Evolutionary conservation across 495 filamentous ascomycete genomes (phyloP), one percentile per base, ranked within the genome.

Genomic region (Xylaria sp.): DNA sequence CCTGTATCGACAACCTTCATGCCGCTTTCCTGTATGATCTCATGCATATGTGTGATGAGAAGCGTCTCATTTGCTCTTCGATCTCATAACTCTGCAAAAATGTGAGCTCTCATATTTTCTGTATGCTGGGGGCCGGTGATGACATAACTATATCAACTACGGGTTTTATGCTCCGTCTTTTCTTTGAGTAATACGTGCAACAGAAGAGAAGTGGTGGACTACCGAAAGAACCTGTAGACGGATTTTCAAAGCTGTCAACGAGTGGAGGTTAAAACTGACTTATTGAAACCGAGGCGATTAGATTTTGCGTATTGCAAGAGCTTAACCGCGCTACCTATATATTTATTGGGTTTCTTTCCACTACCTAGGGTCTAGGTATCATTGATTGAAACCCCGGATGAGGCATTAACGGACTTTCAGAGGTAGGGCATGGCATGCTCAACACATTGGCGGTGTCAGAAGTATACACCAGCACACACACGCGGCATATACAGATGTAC

Each of bases 51-150:
- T 43, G 21, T 62, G 67, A 63, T 63, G 58, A 21, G 17, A 33
- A 35, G 8, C 15, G 6, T 33, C 24, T 53, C 8, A 52, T 63
- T 63, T 69, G 46, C 58, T 31, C 40, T 59, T 44, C 19, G 50
- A 35, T 37, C 35, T 35, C 40, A 19, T 58, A 8, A 4, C 26
- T 68, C 19, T 17, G 37, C n/a, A 55, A 41, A 41, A 50, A 41
- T 69, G 53, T 61, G 67, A 61, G 41, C 41, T 61, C 67, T 69
- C 67, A 41, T 50, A 61, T 61, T 52, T 41, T n/a, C 43, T 61
- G 21, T 40, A 37, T 68, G 55, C 29, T 69, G 43, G 53, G 31
- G 53, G 40, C 57, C 55, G 55, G 31, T 6, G 19, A 55, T 57
- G 50, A 43, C 41, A 53, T 68, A 24, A 19, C 40, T 37, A 19